Base-by-base conservation (phyloP, 768 basidiomycete genomes). In the Suillus weaverae region DNA sequence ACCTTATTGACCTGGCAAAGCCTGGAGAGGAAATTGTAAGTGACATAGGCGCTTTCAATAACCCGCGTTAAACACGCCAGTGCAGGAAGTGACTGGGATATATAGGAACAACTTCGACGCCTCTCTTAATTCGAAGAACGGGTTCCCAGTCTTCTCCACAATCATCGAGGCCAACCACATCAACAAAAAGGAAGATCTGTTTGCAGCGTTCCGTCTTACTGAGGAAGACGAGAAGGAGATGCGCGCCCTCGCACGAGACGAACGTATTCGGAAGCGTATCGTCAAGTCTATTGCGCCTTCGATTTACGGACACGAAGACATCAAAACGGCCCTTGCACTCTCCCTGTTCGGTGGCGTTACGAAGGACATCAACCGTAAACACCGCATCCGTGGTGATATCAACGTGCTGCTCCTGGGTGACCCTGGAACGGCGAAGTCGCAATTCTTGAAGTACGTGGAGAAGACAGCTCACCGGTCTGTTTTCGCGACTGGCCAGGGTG, bases 81-180 rank as follows among this genome's bases (percentile, higher is more conserved):
- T 56, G 62, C 69, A 97, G 95, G 97, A 99, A 85, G 89, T 99
- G 22, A 99, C 97, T 16, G 97, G 97, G 57, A 88, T 99, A 69
- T 99, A 99, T 76, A 89, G 96, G 69, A 99, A 99, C 81, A 99
- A 99, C 77, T 99, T 99, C 66, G 97, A 99, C 73, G 95, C 97
- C 26, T 94, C 96, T 3, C 86, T 99, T 70, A 99, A 99, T 76
- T 89, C 94, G 33, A 99, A 99, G 80, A 99, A 99, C 70, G 97
- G 97, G 8, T 99, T 99, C 81, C 97, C 97, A 2, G 97, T 99
- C 38, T 99, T 99, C 81, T 97, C 95, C 10, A 99, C 97, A 26
- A 86, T 99, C 68, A 91, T 99, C 64, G 97, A 99, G 75, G 97
- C 96, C 20, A 99, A 99, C 76, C 96, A 99, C 74, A 83, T 99